Percentiles rank a stretch among this genome's conserved stretches.
Conservation (phyloP, 805 yeast species). For the Cyberlindnera suaveolens region DNA sequence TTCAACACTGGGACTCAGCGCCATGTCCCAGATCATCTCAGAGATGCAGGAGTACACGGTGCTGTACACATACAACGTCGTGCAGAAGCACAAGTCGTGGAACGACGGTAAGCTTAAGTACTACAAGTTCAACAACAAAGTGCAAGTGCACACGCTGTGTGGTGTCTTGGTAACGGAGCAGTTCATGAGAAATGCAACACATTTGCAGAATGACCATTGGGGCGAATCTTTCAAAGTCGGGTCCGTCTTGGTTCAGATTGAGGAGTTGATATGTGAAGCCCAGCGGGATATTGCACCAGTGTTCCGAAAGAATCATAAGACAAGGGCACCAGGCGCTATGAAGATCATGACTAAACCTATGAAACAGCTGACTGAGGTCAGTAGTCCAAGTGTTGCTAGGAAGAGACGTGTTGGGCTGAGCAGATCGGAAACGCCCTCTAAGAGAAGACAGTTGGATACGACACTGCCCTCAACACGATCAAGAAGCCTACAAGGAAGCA, state of each 20-base stretch:
- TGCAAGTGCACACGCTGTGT: slow-evolving; percentile 13
- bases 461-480: too few relatives aligned
- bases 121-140: slow-evolving; percentile 19
- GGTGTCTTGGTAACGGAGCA: slow-evolving; percentile 12
- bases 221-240: slow-evolving; percentile 16
- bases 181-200: slow-evolving; percentile 10
- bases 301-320: slow-evolving; percentile 7
- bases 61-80: slow-evolving; percentile 17
- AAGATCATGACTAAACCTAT: background rate
- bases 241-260: slow-evolving; percentile 12
- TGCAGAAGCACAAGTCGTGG: slow-evolving; percentile 21
- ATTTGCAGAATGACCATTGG: slow-evolving; percentile 5
- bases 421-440: slow-evolving; percentile 10
- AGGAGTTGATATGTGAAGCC: slow-evolving; percentile 5
- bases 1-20: too few relatives aligned
- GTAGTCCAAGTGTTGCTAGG: too few relatives aligned
- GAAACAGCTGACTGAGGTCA: background rate
- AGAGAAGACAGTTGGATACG: background rate
- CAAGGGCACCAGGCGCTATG: background rate
- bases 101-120: slow-evolving; percentile 18
- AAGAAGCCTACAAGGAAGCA: too few relatives aligned
- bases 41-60: slow-evolving; percentile 17
- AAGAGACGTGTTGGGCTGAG: slow-evolving; percentile 18
- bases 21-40: slow-evolving; percentile 20
- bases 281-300: slow-evolving; percentile 15